A percentile compares a stretch with the other conserved stretches of the same genome.
These are phyloP conservation scores for Chlorella variabilis DNA, from an alignment of 163 green algal species.

Conservation along the genomic window DNA sequence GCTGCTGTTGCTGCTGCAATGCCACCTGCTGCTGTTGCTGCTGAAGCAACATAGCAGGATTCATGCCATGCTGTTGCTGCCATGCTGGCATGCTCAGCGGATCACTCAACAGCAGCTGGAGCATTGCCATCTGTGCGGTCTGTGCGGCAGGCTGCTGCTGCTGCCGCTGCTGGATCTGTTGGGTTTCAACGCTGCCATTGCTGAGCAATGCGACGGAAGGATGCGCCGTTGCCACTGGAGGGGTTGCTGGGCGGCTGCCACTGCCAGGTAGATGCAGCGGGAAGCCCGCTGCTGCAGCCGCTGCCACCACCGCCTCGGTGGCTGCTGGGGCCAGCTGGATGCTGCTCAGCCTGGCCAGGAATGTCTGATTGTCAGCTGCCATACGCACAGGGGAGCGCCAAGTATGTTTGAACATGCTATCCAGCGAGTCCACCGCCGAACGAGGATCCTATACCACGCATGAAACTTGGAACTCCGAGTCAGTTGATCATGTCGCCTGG, in stretches of 20 bases:
- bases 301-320: constrained; percentile 20
- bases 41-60: background rate
- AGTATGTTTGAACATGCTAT: constrained; percentile 80
- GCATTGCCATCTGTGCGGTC: background rate
- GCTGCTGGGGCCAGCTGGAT: constrained; percentile 24
- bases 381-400: constrained; percentile 68
- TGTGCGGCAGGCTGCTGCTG: constrained; percentile 1
- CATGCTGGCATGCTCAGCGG: background rate
- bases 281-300: constrained; percentile 14
- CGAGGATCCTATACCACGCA: constrained; percentile 52
- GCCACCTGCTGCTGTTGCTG: constrained; percentile 6
- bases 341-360: constrained; percentile 32
- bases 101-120: constrained; percentile 7
- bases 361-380: constrained; percentile 45
- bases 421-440: constrained; percentile 52
- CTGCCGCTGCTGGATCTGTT: constrained; percentile 2
- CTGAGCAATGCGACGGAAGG: background rate
- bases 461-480: too few relatives aligned
- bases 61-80: constrained; percentile 1
- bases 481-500: too few relatives aligned
- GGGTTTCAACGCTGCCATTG: background rate
- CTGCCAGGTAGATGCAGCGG: background rate
- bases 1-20: constrained; percentile 3
- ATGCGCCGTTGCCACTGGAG: background rate
- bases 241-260: background rate